Conservation (phyloP, 192 early-diverging fungal genomes). For the Thoreauomyces humboldtii region DNA sequence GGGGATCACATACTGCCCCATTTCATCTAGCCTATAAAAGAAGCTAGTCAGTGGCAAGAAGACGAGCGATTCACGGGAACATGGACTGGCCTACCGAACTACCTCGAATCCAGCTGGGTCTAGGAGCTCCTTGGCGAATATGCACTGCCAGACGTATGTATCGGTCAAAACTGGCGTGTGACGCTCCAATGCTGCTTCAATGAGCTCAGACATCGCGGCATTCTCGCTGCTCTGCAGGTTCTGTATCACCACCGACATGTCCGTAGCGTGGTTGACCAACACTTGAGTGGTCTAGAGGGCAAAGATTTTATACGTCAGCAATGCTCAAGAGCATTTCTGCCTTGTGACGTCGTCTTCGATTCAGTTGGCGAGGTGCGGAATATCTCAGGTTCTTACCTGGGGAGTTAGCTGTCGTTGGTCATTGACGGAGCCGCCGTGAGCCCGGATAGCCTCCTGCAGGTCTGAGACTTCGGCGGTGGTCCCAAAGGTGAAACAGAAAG, state of each 20-base stretch:
- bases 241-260: slow-evolving; percentile 8
- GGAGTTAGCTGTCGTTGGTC: too few relatives aligned
- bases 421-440: too few relatives aligned
- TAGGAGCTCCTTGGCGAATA: slow-evolving; percentile 13
- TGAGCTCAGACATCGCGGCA: slow-evolving; percentile 14
- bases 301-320: too few relatives aligned
- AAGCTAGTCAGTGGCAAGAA: neutral
- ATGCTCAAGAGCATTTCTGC: too few relatives aligned
- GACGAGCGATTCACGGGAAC: too few relatives aligned
- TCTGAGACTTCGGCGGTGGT: neutral
- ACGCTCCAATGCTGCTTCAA: slow-evolving; percentile 24
- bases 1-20: slow-evolving; percentile 18
- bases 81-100: slow-evolving; percentile 15
- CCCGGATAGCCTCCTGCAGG: neutral
- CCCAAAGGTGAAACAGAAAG: slow-evolving; percentile 4
- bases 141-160: slow-evolving; percentile 33
- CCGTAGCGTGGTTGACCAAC: slow-evolving; percentile 10
- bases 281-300: slow-evolving; percentile 10
- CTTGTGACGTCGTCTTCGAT: too few relatives aligned
- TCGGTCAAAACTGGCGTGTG: slow-evolving; percentile 21
- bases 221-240: slow-evolving; percentile 19
- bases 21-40: slow-evolving; percentile 15
- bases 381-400: too few relatives aligned
- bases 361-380: too few relatives aligned
- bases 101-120: slow-evolving; percentile 20